phyloP scores from a whole-genome alignment of 2,329 filamentous ascomycete genomes.

The Metarhizium album region DNA sequence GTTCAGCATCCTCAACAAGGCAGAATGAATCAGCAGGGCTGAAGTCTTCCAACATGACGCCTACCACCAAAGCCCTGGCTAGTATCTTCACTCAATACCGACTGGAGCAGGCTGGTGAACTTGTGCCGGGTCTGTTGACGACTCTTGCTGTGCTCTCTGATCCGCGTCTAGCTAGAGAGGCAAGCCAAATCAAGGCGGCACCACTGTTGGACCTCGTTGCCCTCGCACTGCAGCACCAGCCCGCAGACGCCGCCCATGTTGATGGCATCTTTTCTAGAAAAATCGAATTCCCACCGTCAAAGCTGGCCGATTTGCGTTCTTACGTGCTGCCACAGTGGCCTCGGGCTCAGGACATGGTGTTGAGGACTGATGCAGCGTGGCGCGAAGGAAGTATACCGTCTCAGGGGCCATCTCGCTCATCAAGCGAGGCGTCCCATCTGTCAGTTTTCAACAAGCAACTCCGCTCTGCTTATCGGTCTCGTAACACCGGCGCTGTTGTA shows the following conservation, averaged over 20 bases:
- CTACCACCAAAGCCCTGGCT: slow-evolving; percentile 14
- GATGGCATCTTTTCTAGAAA: slow-evolving; percentile 9
- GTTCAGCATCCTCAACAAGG: neutral
- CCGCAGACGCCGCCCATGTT: slow-evolving; percentile 12
- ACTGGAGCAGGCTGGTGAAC: slow-evolving; percentile 12
- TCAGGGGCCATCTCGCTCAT: neutral
- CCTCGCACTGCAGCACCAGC: slow-evolving; percentile 11
- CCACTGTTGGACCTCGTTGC: slow-evolving; percentile 20
- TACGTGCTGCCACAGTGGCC: slow-evolving; percentile 22
- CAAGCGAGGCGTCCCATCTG: slow-evolving; percentile 3
- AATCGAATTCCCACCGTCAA: slow-evolving; percentile 10
- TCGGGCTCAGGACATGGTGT: slow-evolving; percentile 13
- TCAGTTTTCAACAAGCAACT: slow-evolving; percentile 18
- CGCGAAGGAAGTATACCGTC: slow-evolving; percentile 5
- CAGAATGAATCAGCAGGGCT: neutral
- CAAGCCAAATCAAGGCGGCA: slow-evolving; percentile 11
- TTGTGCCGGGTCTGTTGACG: slow-evolving; percentile 22
- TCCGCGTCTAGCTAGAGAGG: slow-evolving; percentile 8
- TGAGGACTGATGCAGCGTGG: slow-evolving; percentile 14
- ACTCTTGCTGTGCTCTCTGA: slow-evolving; percentile 23
- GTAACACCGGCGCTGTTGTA: slow-evolving; percentile 18
- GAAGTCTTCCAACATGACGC: slow-evolving; percentile 3
- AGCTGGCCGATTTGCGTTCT: slow-evolving; percentile 11
- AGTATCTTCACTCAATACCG: slow-evolving; percentile 22
- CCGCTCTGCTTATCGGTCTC: slow-evolving; percentile 17